Evolutionary conservation across 2,329 filamentous ascomycete species (phyloP).

Genomic region (Allantophomopsis cytisporea): DNA sequence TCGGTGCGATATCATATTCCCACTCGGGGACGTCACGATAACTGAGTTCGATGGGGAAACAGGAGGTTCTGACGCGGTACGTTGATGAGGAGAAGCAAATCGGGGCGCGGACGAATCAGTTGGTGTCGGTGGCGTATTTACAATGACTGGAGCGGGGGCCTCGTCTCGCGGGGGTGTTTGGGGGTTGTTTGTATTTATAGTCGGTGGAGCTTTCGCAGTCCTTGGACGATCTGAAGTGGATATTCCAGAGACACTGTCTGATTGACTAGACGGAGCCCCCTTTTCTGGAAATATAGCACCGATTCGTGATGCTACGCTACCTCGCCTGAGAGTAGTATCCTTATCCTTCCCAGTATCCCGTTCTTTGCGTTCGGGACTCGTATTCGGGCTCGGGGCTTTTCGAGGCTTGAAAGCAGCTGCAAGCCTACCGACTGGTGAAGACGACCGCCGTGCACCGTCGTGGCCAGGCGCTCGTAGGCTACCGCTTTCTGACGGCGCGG

Average conservation of each 20-base stretch:
- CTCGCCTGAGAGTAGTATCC: slow-evolving; percentile 10
- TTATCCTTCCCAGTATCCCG: slow-evolving; percentile 9
- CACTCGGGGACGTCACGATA: slow-evolving; percentile 48
- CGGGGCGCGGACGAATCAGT: slow-evolving; percentile 26
- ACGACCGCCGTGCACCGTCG: slow-evolving; percentile 38
- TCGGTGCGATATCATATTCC: slow-evolving; percentile 64
- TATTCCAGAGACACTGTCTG: slow-evolving; percentile 4
- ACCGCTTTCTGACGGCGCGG: slow-evolving; percentile 18
- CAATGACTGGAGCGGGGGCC: slow-evolving; percentile 34
- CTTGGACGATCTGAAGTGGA: slow-evolving; percentile 15
- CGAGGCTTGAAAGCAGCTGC: slow-evolving; percentile 52
- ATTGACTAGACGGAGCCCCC: slow-evolving; percentile 5
- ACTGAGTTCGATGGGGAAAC: slow-evolving; percentile 21
- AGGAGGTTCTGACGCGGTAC: slow-evolving; percentile 12
- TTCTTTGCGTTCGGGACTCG: slow-evolving; percentile 27
- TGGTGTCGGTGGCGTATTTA: slow-evolving; percentile 54
- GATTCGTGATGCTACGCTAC: slow-evolving; percentile 15
- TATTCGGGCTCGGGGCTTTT: slow-evolving; percentile 24
- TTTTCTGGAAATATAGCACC: slow-evolving; percentile 16
- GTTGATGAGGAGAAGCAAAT: slow-evolving; percentile 12
- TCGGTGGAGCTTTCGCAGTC: slow-evolving; percentile 9
- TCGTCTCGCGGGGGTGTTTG: slow-evolving; percentile 15
- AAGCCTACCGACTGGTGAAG: slow-evolving; percentile 59
- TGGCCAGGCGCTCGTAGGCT: slow-evolving; percentile 26
- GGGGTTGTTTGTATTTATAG: slow-evolving; percentile 15